Evolutionary conservation across 352 stramenopile genomes (phyloP), one percentile per base, ranked within the genome.

Genomic region (Pythium phragmiticola): DNA sequence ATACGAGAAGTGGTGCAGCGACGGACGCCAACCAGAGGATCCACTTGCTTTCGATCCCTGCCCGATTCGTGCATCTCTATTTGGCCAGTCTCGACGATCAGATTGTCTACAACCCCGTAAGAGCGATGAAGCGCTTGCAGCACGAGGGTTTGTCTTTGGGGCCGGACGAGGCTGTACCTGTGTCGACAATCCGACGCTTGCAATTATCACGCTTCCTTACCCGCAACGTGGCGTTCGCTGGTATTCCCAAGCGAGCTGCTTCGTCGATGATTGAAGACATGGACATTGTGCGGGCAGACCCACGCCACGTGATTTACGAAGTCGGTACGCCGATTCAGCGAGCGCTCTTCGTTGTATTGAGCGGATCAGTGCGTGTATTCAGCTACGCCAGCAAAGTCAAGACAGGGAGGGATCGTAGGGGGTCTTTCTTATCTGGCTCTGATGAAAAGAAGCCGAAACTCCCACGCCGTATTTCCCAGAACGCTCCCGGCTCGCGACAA

Each of bases 71-170:
- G 3, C 61, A 63, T 45, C 47, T 78, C 0, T 72, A 53, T 19
- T 66, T 86, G n/a, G 17, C 58, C 8, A 42, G 12, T 7, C 62
- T 83, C 5, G 75, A 83, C 26, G 63, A 76, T 13, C 54, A 68
- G 11, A 14, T 86, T 28, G 57, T 82, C 11, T 83, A 75, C 69
- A 80, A 83, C 26, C 75, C 75, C 3, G 45, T 71, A 7, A 67
- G 75, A n/a, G 60, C 70, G 13, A 46, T 80, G 14, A 77, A 76
- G 56, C 66, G 73, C 37, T 52, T 77, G 2, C 46, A 72, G 37
- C 66, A 74, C 14, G 49, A 48, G n/a, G 58, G 26, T 28, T 30
- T 66, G 3, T n/a, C 37, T 3, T 30, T 66, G 0, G 2, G 60
- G 19, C 41, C 57, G 7, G 21, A 37, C 16, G 57, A 60, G 8